Evolutionary conservation across 352 stramenopile genomes (phyloP).

Genomic region (Phytophthora melonis): DNA sequence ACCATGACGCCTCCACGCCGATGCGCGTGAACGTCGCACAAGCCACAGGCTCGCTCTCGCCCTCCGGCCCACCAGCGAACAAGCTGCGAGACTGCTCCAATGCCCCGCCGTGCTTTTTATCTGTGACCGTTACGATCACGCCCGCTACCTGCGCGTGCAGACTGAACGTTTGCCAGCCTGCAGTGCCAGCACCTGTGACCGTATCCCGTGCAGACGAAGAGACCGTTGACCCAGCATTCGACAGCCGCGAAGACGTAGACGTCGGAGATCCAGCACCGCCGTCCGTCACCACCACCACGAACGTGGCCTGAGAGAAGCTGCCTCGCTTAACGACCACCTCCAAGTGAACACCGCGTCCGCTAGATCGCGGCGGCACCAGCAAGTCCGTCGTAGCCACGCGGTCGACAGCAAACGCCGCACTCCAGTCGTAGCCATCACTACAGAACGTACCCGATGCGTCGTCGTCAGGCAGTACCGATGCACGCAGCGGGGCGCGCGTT

Average conservation of each 20-base stretch:
- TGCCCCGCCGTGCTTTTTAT: conserved; percentile 49
- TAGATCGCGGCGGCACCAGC: conserved; percentile 56
- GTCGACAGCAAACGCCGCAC: conserved; percentile 61
- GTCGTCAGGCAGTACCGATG: conserved; percentile 61
- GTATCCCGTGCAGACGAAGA: conserved; percentile 26
- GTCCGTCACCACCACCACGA: conserved; percentile 73
- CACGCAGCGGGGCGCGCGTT: conserved; percentile 55
- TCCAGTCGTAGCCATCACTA: conserved; percentile 74
- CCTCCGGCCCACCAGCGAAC: conserved; percentile 32
- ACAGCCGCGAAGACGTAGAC: conserved; percentile 30
- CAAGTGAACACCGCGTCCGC: conserved; percentile 42
- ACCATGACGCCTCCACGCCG: conserved; percentile 58
- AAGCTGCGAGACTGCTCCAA: conserved; percentile 28
- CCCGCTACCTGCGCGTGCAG: conserved; percentile 78
- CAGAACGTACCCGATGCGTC: conserved; percentile 32
- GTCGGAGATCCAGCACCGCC: conserved; percentile 25
- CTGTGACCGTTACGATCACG: conserved; percentile 73
- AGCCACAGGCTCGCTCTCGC: conserved; percentile 61
- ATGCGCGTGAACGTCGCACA: conserved; percentile 76
- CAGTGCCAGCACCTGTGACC: background rate
- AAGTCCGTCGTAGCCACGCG: conserved; percentile 55
- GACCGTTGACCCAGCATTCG: conserved; percentile 24
- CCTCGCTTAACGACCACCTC: conserved; percentile 77
- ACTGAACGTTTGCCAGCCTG: conserved; percentile 67
- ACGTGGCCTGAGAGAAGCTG: conserved; percentile 78